phyloP scores from a whole-genome alignment of 1,284 basidiomycete genomes.

The Rhodotorula sp. region DNA sequence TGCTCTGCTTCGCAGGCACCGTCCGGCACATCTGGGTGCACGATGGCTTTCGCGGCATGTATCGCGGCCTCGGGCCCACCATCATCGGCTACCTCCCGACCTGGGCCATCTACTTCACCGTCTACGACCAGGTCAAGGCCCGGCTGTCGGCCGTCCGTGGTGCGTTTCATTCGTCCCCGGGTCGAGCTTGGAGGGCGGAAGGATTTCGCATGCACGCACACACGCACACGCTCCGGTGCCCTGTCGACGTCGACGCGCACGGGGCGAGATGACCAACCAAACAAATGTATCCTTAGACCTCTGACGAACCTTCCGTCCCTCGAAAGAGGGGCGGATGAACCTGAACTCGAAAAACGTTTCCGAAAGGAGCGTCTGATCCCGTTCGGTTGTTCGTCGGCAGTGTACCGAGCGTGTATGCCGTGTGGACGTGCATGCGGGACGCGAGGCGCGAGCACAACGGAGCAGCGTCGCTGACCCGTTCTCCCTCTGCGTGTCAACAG shows the following conservation, averaged over 20 bases:
- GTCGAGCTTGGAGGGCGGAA: not conserved
- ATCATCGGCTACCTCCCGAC: conserved; percentile 92
- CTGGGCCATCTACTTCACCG: conserved; percentile 98
- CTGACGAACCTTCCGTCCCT: conserved; percentile 43
- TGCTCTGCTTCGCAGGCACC: conserved; percentile 56
- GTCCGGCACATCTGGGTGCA: conserved; percentile 68
- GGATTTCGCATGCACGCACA: not conserved
- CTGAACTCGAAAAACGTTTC: conserved; percentile 40
- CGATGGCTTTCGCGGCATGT: conserved; percentile 81
- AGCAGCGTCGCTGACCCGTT: not conserved
- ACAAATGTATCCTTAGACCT: conserved; percentile 43
- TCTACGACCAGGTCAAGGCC: conserved; percentile 90
- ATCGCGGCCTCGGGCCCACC: conserved; percentile 92
- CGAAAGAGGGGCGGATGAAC: conserved; percentile 25
- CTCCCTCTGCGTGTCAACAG: conserved; percentile 9
- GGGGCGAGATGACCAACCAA: conserved; percentile 35
- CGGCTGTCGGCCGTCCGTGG: conserved; percentile 58
- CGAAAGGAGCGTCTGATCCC: conserved; percentile 43
- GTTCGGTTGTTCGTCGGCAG: not conserved
- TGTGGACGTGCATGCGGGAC: not conserved
- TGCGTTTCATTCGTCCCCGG: conserved; percentile 28
- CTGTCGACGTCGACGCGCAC: not conserved
- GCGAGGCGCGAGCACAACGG: not conserved
- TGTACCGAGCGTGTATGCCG: too few relatives aligned
- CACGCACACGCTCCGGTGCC: not conserved